Evolutionary conservation across 306 rosid species (phyloP).

Genomic region (Vicia villosa): DNA sequence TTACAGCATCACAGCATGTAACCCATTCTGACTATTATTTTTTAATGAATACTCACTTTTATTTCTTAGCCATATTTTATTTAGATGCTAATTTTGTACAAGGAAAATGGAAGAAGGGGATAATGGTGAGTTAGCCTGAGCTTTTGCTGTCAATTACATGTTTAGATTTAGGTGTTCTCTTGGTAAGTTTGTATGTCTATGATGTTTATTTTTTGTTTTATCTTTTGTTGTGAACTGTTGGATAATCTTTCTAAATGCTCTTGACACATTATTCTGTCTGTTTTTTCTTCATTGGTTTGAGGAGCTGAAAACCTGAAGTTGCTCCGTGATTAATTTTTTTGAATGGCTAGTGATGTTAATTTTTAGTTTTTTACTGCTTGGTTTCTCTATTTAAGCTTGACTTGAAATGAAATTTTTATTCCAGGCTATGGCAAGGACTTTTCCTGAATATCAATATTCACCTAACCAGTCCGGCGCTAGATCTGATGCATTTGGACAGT

Average conservation of each 20-base stretch:
- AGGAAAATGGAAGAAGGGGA: background rate
- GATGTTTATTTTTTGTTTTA: constrained; percentile 7
- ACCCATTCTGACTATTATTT: background rate
- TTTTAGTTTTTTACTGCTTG: constrained; percentile 16
- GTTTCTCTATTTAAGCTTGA: constrained; percentile 37
- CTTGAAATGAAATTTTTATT: constrained; percentile 45
- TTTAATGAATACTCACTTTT: background rate
- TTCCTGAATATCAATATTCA: constrained; percentile 65
- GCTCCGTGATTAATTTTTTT: constrained; percentile 15
- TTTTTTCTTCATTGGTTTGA: constrained; percentile 8
- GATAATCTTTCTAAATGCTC: constrained; percentile 26
- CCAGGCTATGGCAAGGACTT: constrained; percentile 71
- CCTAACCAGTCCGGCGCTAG: constrained; percentile 57
- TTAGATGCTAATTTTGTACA: constrained; percentile 6
- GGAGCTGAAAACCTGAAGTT: constrained; percentile 28
- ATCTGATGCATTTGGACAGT: constrained; percentile 69
- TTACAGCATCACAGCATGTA: background rate
- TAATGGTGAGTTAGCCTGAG: constrained; percentile 12
- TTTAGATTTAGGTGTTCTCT: constrained; percentile 16
- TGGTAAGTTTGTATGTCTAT: constrained; percentile 7
- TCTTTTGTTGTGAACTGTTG: constrained; percentile 19
- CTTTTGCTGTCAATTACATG: constrained; percentile 20
- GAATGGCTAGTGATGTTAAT: background rate
- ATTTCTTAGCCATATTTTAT: background rate
- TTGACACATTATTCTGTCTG: constrained; percentile 8